Evolutionary conservation across 2,329 filamentous ascomycete genomes (phyloP), one percentile per base, ranked within the genome.

Genomic region (Drechslera avenae): DNA sequence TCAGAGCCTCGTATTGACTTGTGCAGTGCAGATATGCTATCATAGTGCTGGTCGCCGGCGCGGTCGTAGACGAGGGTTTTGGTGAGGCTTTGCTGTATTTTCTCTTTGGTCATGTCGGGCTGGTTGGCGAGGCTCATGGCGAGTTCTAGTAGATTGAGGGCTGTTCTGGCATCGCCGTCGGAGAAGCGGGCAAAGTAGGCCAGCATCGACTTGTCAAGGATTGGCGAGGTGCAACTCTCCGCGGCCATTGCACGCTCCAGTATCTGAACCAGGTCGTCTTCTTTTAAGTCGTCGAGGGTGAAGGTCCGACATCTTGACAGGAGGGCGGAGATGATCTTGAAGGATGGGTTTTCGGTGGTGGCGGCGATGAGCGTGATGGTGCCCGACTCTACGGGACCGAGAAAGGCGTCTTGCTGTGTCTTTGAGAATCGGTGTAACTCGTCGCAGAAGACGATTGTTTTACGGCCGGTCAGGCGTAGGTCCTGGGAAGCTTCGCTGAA

Each of bases 391-490:
- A 97, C 93, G 0, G 93, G 93, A 13, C 88, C 90, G 1, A 99
- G 79, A 63, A 97, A 97, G 1, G 97, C 89, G 73, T 97, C 94
- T 69, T 99, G 94, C 72, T 97, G 94, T 0, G 86, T 82, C 75
- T 96, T 97, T 62, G 83, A 89, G 78, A 96, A 96, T 21, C 93
- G 79, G 74, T 96, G 91, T 39, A 97, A 94, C 78, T 97, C 94
- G 76, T 99, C 94, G 76, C 93, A 97, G 73, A 99, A 99, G 57
- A 99, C 86, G 57, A 99, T 96, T 0, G 94, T 97, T 76, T 90
- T 93, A 54, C 91, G 83, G 1, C 93, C 93, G 0, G 91, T 95
- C 43, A 97, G 78, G 1, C 80, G 78, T 39, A 91, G 76, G 71
- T 97, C 94, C 65, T 86, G 89, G 52, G 84, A 85, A 0, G 94